Evolutionary conservation across 140 eudicot genomes (phyloP).

Genomic region (Flaveria floridana): DNA sequence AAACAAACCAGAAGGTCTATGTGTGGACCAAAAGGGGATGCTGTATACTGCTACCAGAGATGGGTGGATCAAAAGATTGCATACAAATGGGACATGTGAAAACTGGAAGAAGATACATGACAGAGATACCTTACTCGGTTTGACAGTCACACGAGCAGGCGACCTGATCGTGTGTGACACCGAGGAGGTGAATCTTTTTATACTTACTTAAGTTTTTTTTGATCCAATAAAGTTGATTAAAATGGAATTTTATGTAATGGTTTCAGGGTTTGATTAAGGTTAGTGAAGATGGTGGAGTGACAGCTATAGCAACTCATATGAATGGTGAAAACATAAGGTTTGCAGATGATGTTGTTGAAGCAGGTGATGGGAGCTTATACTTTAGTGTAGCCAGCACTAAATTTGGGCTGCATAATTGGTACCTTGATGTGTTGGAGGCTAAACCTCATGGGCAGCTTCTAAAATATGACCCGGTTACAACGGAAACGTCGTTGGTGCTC

Average conservation of each 20-base stretch:
- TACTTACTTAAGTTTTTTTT: background rate
- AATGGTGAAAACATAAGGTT: constrained; percentile 44
- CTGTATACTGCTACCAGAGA: constrained; percentile 82
- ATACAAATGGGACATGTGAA: constrained; percentile 67
- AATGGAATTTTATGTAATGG: constrained; percentile 11
- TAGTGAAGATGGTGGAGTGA: constrained; percentile 36
- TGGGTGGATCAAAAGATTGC: constrained; percentile 81
- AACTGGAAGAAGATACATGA: constrained; percentile 51
- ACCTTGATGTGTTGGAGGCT: constrained; percentile 63
- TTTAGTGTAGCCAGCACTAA: constrained; percentile 77
- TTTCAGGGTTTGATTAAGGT: constrained; percentile 60
- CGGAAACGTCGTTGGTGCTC: constrained; percentile 47
- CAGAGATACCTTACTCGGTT: constrained; percentile 51
- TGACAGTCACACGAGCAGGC: constrained; percentile 46
- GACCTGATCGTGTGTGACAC: constrained; percentile 64
- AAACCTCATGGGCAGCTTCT: constrained; percentile 81
- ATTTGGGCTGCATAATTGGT: constrained; percentile 57
- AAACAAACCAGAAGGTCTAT: constrained; percentile 63
- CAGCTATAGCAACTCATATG: constrained; percentile 39
- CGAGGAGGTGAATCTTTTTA: constrained; percentile 41
- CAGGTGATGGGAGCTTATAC: constrained; percentile 70
- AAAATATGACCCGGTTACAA: constrained; percentile 51
- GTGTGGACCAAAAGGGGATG: constrained; percentile 59
- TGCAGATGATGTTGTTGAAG: constrained; percentile 81
- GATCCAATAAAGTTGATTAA: background rate